Evolutionary conservation across 257 asterid genomes (phyloP).

Genomic region (Scutellaria galericulata): DNA sequence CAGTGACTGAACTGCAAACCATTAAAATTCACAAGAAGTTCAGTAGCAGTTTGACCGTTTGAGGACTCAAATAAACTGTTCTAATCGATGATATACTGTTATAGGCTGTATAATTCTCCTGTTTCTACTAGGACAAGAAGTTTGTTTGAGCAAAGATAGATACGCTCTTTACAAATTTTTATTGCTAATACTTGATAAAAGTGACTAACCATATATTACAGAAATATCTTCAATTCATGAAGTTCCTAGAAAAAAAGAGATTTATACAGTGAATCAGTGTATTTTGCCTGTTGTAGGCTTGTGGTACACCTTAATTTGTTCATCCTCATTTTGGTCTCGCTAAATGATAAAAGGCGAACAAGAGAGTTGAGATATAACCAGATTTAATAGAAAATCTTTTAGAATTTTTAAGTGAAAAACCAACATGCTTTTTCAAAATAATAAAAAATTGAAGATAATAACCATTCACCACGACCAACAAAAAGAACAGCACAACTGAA

Average conservation of each 20-base stretch:
- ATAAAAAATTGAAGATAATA: not conserved
- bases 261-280: not conserved
- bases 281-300: not conserved
- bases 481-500: slow-evolving; percentile 28
- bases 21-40: not conserved
- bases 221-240: slow-evolving; percentile 4
- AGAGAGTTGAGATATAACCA: not conserved
- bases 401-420: no score
- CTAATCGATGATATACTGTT: not conserved
- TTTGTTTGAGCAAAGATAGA: not conserved
- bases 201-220: slow-evolving; percentile 1
- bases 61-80: not conserved
- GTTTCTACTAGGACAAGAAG: not conserved
- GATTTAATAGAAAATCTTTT: not conserved
- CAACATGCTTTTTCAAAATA: not conserved
- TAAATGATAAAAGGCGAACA: not conserved
- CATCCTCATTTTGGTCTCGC: not conserved
- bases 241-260: not conserved
- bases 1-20: not conserved
- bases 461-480: slow-evolving; percentile 10
- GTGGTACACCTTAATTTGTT: not conserved
- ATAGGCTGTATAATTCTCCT: not conserved
- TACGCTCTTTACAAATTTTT: not conserved
- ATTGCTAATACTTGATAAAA: not conserved
- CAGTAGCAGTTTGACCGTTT: slow-evolving; percentile 7